These are phyloP conservation scores for Cytospora chrysosperma DNA, from an alignment of 2,329 filamentous ascomycete species.

Conservation along the genomic window DNA sequence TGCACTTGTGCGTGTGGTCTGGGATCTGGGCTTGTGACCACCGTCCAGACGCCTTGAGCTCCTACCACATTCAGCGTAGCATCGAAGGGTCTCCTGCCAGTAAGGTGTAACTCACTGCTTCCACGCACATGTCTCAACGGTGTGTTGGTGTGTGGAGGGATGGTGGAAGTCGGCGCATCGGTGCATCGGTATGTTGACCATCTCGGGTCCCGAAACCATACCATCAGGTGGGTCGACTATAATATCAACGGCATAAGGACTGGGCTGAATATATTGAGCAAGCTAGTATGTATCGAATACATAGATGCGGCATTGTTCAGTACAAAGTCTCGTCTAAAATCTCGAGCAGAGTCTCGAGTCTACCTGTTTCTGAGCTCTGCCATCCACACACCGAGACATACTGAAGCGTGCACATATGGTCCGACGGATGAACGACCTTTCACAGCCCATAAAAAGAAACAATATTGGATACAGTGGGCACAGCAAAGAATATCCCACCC, in stretches of 20 bases:
- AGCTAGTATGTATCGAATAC: background rate
- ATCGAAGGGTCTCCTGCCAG: background rate
- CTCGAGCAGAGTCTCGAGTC: background rate
- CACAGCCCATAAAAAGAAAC: background rate
- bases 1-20: background rate
- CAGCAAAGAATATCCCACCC: background rate
- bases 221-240: background rate
- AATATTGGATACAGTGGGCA: background rate
- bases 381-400: no score
- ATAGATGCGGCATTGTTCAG: background rate
- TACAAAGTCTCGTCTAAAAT: background rate
- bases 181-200: background rate
- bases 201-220: conserved; percentile 14
- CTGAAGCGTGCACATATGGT: no score
- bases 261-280: background rate
- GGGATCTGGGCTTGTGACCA: background rate
- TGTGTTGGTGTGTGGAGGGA: background rate
- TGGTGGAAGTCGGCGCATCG: background rate
- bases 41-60: background rate
- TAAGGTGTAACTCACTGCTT: background rate
- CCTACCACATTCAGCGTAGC: conserved; percentile 12
- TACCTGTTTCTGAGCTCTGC: no score
- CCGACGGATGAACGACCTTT: background rate
- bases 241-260: background rate
- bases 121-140: background rate